phyloP scores from a whole-genome alignment of 2,329 filamentous ascomycete species.

The Cercospora zeae-maydis region DNA sequence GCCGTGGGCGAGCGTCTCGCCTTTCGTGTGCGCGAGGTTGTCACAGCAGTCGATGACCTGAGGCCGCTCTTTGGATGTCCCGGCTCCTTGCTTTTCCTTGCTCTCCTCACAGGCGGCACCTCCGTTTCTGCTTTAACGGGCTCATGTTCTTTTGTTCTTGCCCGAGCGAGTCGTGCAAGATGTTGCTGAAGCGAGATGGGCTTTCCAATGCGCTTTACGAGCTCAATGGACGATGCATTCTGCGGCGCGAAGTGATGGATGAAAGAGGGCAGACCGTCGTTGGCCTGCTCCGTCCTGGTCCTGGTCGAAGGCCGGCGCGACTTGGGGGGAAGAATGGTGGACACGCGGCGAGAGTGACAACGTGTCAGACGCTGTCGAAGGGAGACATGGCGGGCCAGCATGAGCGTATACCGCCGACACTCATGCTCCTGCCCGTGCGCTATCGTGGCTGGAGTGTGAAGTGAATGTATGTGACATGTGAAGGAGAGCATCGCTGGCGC shows the following conservation, averaged over 20 bases:
- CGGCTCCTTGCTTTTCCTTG: not conserved
- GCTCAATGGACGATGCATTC: not conserved
- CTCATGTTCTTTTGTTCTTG: not conserved
- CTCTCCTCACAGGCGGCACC: not conserved
- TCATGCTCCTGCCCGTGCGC: conserved; percentile 20
- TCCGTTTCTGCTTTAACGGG: not conserved
- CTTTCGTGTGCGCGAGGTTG: not conserved
- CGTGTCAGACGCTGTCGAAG: conserved; percentile 10
- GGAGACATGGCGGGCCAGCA: conserved; percentile 18
- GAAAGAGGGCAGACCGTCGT: conserved; percentile 3
- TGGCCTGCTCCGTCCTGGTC: not conserved
- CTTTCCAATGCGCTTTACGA: not conserved
- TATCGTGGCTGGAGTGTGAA: conserved; percentile 9
- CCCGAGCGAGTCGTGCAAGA: not conserved
- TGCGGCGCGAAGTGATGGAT: not conserved
- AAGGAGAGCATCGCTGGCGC: not conserved
- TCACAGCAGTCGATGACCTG: not conserved
- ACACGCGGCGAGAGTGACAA: conserved; percentile 2
- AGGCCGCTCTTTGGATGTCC: not conserved
- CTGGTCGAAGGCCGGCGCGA: not conserved
- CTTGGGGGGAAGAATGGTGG: not conserved
- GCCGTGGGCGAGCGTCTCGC: not conserved
- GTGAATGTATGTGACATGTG: conserved; percentile 4
- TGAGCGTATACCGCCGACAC: conserved; percentile 15
- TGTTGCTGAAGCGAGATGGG: not conserved